Base-by-base conservation (phyloP, 2,329 filamentous ascomycete species). In the Dactylellina sp. region DNA sequence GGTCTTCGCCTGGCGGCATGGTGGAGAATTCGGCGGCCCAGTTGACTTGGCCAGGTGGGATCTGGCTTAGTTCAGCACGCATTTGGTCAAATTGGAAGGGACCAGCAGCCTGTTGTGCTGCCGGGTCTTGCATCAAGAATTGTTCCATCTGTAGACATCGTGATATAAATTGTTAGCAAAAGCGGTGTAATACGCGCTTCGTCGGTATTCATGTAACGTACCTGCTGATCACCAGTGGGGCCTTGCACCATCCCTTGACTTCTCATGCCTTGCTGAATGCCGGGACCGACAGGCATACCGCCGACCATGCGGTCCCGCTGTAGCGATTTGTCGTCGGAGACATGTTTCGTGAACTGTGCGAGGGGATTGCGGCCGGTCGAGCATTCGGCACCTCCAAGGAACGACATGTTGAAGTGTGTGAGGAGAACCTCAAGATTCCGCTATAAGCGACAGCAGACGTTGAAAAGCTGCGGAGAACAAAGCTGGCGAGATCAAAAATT, bases 301-400 rank as follows among this genome's bases (percentile, higher is more conserved):
- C 91, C 92, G 72, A 91, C 89, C 75, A 98, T 85, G 71, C 95
- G 88, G 82, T 99, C 95, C 79, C 93, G 87, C 83, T 98, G 95
- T 68, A 98, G 84, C 68, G 91, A 95, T 83, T 93, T 96, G 84
- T 99, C 95, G 86, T 96, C 92, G 80, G 96, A 91, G 66, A 95
- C 92, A 82, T 97, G 93, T 83, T 99, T 99, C 76, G 93, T 92
- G 82, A 99, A 96, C 85, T 98, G 95, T 81, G 92, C 94, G 79
- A 99, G 89, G 68, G 96, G 95, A 82, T 99, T 99, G 80, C 90
- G 92, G 77, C 91, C 93, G 75, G 95, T 96, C 65, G 94, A 98
- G 86, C 95, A 99, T 84, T 98, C 95, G 78, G 94, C 91, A 78
- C 94, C 93, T 83, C 92, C 92, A 79, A 98, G 87, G 82, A 99